Base-by-base conservation (phyloP, 179 eudicot species). In the Carnegiea gigantea region DNA sequence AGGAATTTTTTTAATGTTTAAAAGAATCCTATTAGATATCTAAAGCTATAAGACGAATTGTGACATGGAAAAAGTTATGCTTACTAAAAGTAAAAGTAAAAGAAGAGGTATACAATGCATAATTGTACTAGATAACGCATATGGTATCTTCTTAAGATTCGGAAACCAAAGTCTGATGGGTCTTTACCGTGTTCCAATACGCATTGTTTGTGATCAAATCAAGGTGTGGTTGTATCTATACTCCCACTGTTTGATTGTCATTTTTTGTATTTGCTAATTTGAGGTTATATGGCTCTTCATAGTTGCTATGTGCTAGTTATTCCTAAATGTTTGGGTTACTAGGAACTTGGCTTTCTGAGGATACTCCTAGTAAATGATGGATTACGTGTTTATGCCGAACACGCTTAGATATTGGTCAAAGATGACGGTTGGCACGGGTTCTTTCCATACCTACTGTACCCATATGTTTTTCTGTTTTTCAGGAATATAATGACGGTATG, bases 11-110 rank as follows among this genome's bases (percentile, higher is more conserved):
- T 81, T 59, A 81, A 82, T 78, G 84, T 75, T 46, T 30, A 26
- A 85, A 68, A 82, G 84, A 78, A 85, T 85, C 82, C 84, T 81
- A n/a, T 75, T 78, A 78, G 79, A 81, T 76, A 81, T 84, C 84
- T 81, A 53, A 73, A 73, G 60, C 78, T 60, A 78, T 73, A 60
- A 65, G 82, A 83, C 79, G 81, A 84, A 84, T 81, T 73, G 33
- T 84, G 76, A 76, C 76, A 82, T 28, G 68, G 60, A 78, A 73
- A 73, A 81, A 81, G 86, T 65, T 84, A 33, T 77, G 26, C 51
- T 81, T 81, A 65, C 78, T 26, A 59, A 77, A 72, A 38, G 51
- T 53, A 30, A 60, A 82, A 78, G 84, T 40, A 71, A 77, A 80
- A 80, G 73, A 21, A 48, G 28, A 64, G 71, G 79, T 70, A 65